A percentile compares a stretch with the other conserved stretches of the same genome.
phyloP scores from a whole-genome alignment of 768 basidiomycete genomes.

The Amanita jacksonii region DNA sequence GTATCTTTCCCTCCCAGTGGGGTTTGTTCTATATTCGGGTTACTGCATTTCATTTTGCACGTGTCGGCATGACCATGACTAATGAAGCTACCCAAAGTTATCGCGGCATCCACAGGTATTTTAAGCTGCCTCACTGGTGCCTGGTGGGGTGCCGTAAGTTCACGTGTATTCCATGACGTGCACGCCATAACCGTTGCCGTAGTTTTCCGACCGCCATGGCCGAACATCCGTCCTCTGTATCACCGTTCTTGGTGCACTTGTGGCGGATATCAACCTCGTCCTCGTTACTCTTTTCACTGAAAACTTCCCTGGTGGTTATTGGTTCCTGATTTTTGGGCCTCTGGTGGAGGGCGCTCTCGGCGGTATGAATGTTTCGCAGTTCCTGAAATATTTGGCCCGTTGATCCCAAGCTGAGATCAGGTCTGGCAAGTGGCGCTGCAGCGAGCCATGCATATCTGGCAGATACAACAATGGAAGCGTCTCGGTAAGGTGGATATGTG shows the following conservation, averaged over 20 bases:
- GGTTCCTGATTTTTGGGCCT: slow-evolving; percentile 62
- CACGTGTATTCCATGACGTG: background rate
- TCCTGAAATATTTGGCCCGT: background rate
- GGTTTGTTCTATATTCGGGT: too few species aligned
- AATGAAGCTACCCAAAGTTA: slow-evolving; percentile 31
- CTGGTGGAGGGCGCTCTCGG: slow-evolving; percentile 63
- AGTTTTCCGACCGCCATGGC: slow-evolving; percentile 76
- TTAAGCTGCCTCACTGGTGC: slow-evolving; percentile 71
- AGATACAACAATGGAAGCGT: slow-evolving; percentile 48
- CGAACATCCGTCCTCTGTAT: slow-evolving; percentile 56
- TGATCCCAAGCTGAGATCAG: slow-evolving; percentile 31
- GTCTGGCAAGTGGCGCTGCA: slow-evolving; percentile 39
- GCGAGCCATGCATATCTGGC: slow-evolving; percentile 58
- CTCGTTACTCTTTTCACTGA: slow-evolving; percentile 50
- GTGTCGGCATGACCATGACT: background rate
- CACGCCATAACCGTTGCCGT: background rate
- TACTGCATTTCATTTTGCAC: too few species aligned
- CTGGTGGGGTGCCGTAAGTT: slow-evolving; percentile 77
- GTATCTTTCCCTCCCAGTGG: slow-evolving; percentile 13
- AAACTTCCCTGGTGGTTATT: slow-evolving; percentile 70
- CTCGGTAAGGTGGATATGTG: slow-evolving; percentile 31
- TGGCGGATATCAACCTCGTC: slow-evolving; percentile 59
- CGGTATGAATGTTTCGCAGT: slow-evolving; percentile 33
- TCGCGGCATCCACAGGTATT: slow-evolving; percentile 57
- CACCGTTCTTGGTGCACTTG: slow-evolving; percentile 48